Conservation (phyloP, 768 basidiomycete genomes). For the Daedalea quercina region DNA sequence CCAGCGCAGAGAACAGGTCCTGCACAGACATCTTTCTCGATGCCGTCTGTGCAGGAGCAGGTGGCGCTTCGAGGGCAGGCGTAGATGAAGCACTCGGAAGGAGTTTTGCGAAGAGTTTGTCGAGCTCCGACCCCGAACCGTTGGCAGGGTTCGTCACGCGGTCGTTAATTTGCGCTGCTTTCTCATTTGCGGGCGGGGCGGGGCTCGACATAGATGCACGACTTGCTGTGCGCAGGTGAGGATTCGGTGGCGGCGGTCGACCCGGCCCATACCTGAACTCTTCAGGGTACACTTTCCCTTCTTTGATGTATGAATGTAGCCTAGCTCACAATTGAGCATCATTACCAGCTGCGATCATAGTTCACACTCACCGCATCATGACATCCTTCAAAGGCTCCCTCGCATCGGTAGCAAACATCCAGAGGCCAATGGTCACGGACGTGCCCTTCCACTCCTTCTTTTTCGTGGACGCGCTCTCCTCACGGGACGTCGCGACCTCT, state of each 20-base stretch:
- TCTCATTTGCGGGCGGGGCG: too few species aligned
- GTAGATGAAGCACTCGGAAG: slow-evolving; percentile 16
- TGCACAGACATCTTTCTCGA: slow-evolving; percentile 35
- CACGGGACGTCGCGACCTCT: slow-evolving; percentile 36
- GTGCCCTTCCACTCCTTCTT: slow-evolving; percentile 47
- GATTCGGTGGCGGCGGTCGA: slow-evolving; percentile 55
- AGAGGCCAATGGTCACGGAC: slow-evolving; percentile 58
- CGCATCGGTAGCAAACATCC: slow-evolving; percentile 66
- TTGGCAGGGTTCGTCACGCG: neutral
- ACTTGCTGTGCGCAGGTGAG: slow-evolving; percentile 19
- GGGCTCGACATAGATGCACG: slow-evolving; percentile 1
- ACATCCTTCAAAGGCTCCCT: slow-evolving; percentile 70
- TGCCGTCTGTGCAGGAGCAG: neutral
- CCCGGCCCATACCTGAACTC: slow-evolving; percentile 65
- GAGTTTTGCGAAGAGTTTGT: slow-evolving; percentile 39
- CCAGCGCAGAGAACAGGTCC: slow-evolving; percentile 36
- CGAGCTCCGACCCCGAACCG: slow-evolving; percentile 29
- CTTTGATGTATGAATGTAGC: slow-evolving; percentile 60
- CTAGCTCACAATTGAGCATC: too few species aligned
- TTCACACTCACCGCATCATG: slow-evolving; percentile 48
- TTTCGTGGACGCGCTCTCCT: slow-evolving; percentile 31
- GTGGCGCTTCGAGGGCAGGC: slow-evolving; percentile 8
- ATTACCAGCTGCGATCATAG: neutral
- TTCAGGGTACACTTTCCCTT: slow-evolving; percentile 64
- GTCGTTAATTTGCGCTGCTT: neutral